Conservation (phyloP, 495 filamentous ascomycete species). For the Penicillium cataractarum region DNA sequence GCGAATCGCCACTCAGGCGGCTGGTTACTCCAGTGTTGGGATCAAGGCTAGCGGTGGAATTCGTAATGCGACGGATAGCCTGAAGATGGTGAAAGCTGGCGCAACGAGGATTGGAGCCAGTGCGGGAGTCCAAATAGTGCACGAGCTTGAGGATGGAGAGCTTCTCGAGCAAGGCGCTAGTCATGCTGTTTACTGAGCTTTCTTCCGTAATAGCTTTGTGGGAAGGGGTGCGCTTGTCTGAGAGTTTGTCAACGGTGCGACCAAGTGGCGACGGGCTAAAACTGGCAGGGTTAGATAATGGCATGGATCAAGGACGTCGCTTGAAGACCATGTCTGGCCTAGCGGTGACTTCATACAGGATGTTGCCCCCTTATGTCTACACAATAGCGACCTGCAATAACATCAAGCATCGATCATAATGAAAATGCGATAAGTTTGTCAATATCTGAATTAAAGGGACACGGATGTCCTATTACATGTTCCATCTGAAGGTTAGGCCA, state of each 20-base stretch:
- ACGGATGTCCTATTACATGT: not conserved
- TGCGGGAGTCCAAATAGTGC: slow-evolving; percentile 59
- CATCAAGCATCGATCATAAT: not conserved
- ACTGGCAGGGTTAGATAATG: not conserved
- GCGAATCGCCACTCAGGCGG: slow-evolving; percentile 44
- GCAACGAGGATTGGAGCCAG: slow-evolving; percentile 67
- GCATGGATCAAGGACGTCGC: not conserved
- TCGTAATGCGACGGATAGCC: slow-evolving; percentile 52
- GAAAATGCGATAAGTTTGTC: not conserved
- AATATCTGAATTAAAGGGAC: no score
- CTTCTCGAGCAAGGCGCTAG: slow-evolving; percentile 24
- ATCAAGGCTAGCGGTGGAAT: slow-evolving; percentile 73
- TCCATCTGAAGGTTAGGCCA: no score
- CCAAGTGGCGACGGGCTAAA: not conserved
- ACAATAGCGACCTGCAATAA: not conserved
- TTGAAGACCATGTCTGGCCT: not conserved
- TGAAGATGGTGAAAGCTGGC: slow-evolving; percentile 65
- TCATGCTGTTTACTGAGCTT: slow-evolving; percentile 22
- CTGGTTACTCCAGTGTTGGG: slow-evolving; percentile 45
- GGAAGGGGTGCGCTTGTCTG: not conserved
- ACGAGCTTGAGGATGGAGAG: slow-evolving; percentile 45
- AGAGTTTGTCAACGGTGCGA: not conserved
- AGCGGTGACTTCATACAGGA: not conserved
- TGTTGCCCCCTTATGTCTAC: not conserved
- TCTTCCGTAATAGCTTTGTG: not conserved